phyloP scores from a whole-genome alignment of 1,284 basidiomycete genomes.

The Cutaneotrichosporon sp. region DNA sequence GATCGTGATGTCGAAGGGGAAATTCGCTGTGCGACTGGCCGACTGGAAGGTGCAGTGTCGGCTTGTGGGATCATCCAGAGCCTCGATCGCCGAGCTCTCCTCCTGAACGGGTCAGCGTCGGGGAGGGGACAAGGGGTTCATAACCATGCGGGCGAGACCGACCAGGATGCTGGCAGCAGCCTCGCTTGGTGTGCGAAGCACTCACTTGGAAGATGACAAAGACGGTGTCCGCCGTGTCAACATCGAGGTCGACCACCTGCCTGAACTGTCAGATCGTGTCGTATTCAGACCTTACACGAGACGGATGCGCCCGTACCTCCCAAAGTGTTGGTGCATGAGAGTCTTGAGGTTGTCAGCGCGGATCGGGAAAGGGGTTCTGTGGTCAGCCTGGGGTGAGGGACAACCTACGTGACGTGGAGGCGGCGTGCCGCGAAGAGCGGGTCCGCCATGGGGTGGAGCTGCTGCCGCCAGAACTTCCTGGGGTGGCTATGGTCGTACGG shows the following conservation, averaged over 20 bases:
- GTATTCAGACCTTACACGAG: constrained; percentile 26
- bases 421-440: constrained; percentile 30
- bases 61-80: constrained; percentile 29
- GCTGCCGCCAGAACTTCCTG: constrained; percentile 29
- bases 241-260: neutral
- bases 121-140: too few species aligned
- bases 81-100: constrained; percentile 13
- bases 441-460: constrained; percentile 35
- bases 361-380: constrained; percentile 35
- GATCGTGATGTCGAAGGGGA: constrained; percentile 23
- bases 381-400: neutral
- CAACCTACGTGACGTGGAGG: constrained; percentile 32
- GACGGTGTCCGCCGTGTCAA: constrained; percentile 23
- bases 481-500: neutral
- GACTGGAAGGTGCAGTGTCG: constrained; percentile 20
- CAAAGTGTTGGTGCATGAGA: constrained; percentile 34
- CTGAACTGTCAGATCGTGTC: neutral
- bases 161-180: too few species aligned
- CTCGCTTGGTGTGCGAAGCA: too few species aligned
- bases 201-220: constrained; percentile 41
- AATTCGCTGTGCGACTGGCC: constrained; percentile 1
- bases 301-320: constrained; percentile 31
- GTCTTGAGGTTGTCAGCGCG: constrained; percentile 16
- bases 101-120: too few species aligned
- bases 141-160: too few species aligned